These are phyloP conservation scores for Adansonia rubrostipa DNA, from an alignment of 441 rosid genomes.

Conservation along the genomic window DNA sequence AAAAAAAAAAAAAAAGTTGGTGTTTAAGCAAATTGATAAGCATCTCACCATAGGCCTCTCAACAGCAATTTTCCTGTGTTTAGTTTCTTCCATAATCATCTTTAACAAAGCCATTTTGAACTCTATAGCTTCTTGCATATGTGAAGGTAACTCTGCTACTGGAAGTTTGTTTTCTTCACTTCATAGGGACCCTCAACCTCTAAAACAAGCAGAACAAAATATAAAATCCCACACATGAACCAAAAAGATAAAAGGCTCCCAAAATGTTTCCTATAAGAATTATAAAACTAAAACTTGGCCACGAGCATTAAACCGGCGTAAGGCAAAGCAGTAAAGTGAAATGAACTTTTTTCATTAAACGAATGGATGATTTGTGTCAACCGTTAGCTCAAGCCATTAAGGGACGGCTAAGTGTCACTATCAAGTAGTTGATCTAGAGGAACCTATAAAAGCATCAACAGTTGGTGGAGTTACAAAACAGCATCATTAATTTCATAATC, in stretches of 20 bases:
- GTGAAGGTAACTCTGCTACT: constrained; percentile 60
- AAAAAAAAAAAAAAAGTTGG: neutral
- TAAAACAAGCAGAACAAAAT: constrained; percentile 1
- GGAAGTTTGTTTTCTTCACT: constrained; percentile 77
- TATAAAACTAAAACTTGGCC: neutral
- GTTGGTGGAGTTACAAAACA: neutral
- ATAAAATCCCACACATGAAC: neutral
- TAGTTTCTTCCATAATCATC: constrained; percentile 88
- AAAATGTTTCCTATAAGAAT: neutral
- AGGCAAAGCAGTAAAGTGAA: neutral
- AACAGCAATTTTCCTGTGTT: constrained; percentile 40
- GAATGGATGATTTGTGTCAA: neutral
- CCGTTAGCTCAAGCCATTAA: neutral
- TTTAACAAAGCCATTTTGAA: constrained; percentile 95
- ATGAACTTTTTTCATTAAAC: neutral
- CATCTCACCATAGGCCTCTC: constrained; percentile 40
- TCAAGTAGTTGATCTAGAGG: neutral
- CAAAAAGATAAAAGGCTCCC: neutral
- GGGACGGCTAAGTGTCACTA: neutral
- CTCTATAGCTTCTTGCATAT: constrained; percentile 78
- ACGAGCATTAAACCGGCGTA: neutral
- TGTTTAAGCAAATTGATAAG: neutral
- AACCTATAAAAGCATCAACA: neutral
- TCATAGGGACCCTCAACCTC: constrained; percentile 78
- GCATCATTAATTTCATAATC: neutral